Base-by-base conservation (phyloP, 129 eudicot genomes). In the Flaveria bidentis region DNA sequence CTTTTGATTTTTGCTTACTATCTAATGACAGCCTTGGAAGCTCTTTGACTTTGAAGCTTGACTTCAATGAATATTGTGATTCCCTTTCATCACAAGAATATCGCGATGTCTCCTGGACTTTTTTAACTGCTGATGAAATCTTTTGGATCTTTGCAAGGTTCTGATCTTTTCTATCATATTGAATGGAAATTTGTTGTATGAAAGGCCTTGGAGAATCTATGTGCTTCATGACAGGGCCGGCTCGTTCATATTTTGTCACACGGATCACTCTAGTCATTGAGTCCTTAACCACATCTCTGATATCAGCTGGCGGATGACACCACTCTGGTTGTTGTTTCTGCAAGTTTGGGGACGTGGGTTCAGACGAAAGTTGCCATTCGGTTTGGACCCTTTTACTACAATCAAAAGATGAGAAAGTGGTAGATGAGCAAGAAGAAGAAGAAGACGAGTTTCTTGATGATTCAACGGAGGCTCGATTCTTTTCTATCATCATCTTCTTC, bases 201-300 rank as follows among this genome's bases (percentile, higher is more conserved):
- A 77, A 39, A 75, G 91, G 97, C 85, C 98, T 93, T 23, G 98
- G 98, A 15, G 98, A 93, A 85, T 91, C 98, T n/a, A 88, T 61
- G 44, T 88, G 86, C 82, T 86, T 88, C 81, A 86, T 71, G 28
- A 70, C 79, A 16, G 39, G 74, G 26, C 79, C 75, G 14, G 20
- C 57, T 57, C 72, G 73, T 61, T 82, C 85, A 50, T 67, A 89
- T 78, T 86, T 88, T 17, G 79, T 67, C 41, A 78, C 76, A 8
- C 86, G 82, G 66, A 80, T 47, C 75, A 82, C 88, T 86, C 92
- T 88, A 74, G 67, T 60, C 86, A 83, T 86, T 3, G 95, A 84
- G 63, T 86, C 89, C 82, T 83, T 88, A 71, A 88, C 96, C 33
- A 86, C 78, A 47, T 87, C 86, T 46, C 85, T 90, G 56, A 88